Percentiles rank a stretch among this genome's conserved stretches.
Conservation (phyloP, 2,329 filamentous ascomycete species). For the Harringtonia lauricola region DNA sequence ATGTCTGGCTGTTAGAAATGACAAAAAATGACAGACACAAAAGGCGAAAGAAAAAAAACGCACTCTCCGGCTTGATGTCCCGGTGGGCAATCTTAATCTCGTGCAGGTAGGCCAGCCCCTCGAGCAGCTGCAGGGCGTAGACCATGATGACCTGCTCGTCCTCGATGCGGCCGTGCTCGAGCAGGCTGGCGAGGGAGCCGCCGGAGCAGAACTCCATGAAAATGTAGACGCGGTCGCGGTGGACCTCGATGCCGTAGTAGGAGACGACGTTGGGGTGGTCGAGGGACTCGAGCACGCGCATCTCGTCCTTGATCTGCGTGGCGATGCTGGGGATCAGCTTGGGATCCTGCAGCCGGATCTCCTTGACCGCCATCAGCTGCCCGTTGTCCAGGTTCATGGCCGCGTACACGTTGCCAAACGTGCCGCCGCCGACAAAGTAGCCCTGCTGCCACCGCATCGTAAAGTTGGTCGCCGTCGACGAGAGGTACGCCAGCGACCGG, state of each 20-base stretch:
- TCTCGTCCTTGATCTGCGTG: constrained; percentile 89
- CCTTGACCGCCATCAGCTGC: constrained; percentile 96
- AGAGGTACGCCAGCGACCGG: constrained; percentile 85
- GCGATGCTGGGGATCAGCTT: constrained; percentile 92
- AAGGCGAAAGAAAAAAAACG: constrained; percentile 24
- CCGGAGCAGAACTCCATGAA: constrained; percentile 99
- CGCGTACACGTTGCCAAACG: constrained; percentile 94
- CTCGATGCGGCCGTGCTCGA: constrained; percentile 94
- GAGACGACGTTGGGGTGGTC: constrained; percentile 97
- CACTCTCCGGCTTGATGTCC: constrained; percentile 95
- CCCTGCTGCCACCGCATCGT: constrained; percentile 97
- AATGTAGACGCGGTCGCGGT: constrained; percentile 98
- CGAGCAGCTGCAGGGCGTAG: constrained; percentile 85
- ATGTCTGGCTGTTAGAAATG: constrained; percentile 51
- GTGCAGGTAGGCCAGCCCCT: constrained; percentile 88
- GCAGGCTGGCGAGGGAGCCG: constrained; percentile 75
- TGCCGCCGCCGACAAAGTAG: constrained; percentile 94
- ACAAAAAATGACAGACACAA: background rate
- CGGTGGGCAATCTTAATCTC: constrained; percentile 87
- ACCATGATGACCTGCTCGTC: constrained; percentile 98
- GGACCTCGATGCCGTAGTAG: constrained; percentile 96
- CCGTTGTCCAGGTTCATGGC: constrained; percentile 96
- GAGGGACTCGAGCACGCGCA: constrained; percentile 88
- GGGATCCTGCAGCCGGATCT: constrained; percentile 93
- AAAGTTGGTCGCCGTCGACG: constrained; percentile 87